These are phyloP conservation scores for Aspergillus cristatus DNA, from an alignment of 495 filamentous ascomycete species.

Conservation along the genomic window DNA sequence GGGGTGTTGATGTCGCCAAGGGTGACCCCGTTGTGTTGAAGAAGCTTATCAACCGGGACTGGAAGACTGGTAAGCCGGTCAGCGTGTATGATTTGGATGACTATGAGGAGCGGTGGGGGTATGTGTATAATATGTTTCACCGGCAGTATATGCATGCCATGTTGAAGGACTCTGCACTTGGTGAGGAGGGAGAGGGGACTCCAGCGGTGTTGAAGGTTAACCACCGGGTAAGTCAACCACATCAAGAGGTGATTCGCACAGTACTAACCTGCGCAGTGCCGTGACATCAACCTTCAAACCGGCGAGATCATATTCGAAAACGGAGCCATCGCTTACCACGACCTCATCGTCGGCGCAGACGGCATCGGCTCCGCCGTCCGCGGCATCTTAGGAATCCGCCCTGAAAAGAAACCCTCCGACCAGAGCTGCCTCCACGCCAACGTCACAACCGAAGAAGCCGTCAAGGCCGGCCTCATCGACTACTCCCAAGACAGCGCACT, in stretches of 20 bases:
- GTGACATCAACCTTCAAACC: constrained; percentile 26
- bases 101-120: constrained; percentile 35
- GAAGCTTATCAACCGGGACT: constrained; percentile 41
- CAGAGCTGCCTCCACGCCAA: constrained; percentile 40
- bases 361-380: constrained; percentile 38
- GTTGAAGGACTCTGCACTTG: constrained; percentile 39
- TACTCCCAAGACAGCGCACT: constrained; percentile 35
- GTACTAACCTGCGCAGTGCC: constrained; percentile 13
- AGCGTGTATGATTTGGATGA: constrained; percentile 34
- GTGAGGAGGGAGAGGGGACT: constrained; percentile 30
- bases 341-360: constrained; percentile 36
- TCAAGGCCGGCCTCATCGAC: constrained; percentile 19
- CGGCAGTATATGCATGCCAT: constrained; percentile 47
- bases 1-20: constrained; percentile 32
- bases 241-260: background rate
- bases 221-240: constrained; percentile 20
- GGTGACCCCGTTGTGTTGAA: constrained; percentile 39
- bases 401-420: constrained; percentile 34
- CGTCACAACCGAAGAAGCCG: constrained; percentile 35
- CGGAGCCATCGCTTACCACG: constrained; percentile 21
- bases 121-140: constrained; percentile 48
- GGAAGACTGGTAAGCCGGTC: constrained; percentile 37
- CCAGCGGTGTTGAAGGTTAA: constrained; percentile 36
- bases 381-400: constrained; percentile 30
- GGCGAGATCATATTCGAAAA: constrained; percentile 31